Percentiles rank a stretch among this genome's conserved stretches.
phyloP scores from a whole-genome alignment of 1,284 basidiomycete genomes.

The Malassezia slooffiae region DNA sequence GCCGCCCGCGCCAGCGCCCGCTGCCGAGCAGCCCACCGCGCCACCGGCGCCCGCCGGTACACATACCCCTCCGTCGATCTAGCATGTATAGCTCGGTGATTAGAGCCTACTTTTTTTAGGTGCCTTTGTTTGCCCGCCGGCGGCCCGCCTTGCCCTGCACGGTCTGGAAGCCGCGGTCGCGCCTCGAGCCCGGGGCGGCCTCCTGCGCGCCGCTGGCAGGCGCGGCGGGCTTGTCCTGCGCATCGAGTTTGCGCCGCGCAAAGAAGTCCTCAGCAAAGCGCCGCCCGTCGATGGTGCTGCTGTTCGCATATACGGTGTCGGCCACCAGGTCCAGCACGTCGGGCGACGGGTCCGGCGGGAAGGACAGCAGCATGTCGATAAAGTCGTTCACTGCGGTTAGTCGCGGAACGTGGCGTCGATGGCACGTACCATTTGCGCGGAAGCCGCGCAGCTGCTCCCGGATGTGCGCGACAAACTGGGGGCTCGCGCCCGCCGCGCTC shows the following conservation, averaged over 20 bases:
- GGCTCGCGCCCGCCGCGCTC: constrained; percentile 36
- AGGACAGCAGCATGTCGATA: constrained; percentile 48
- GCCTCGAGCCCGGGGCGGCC: no score
- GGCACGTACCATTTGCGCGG: neutral
- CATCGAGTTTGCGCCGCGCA: constrained; percentile 59
- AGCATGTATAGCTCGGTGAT: constrained; percentile 4
- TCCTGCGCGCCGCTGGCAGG: no score
- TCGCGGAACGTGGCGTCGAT: no score
- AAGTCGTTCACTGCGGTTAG: constrained; percentile 43
- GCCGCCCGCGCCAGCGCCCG: neutral
- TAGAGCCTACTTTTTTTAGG: no score
- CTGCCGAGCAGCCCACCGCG: neutral
- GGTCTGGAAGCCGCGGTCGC: neutral
- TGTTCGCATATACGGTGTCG: constrained; percentile 66
- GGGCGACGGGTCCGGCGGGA: constrained; percentile 42
- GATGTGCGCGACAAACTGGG: constrained; percentile 85
- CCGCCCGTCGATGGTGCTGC: constrained; percentile 83
- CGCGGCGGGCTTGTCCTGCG: constrained; percentile 14
- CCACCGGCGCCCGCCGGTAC: neutral
- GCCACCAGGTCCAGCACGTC: constrained; percentile 46
- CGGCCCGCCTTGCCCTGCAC: neutral
- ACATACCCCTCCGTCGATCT: constrained; percentile 1
- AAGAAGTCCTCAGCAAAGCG: constrained; percentile 87
- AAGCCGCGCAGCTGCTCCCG: constrained; percentile 77
- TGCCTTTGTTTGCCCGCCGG: no score